Percentiles rank a stretch among this genome's conserved stretches.
Conservation (phyloP, 2,329 filamentous ascomycete genomes). For the Monosporascus sp. region DNA sequence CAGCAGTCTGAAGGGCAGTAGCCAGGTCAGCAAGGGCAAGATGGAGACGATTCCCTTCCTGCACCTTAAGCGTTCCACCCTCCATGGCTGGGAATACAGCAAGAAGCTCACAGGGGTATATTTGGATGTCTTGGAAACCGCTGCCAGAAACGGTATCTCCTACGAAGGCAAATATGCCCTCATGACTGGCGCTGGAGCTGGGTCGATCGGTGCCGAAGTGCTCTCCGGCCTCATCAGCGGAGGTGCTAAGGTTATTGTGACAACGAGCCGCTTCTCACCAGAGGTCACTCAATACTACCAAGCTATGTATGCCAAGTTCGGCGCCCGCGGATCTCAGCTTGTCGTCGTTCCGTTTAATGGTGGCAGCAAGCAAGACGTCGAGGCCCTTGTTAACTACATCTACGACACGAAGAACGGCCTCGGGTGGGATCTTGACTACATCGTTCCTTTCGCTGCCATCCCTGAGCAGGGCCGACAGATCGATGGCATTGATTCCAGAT, state of each 20-base stretch:
- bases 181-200: conserved; percentile 97
- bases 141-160: conserved; percentile 79
- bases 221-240: conserved; percentile 93
- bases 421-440: conserved; percentile 95
- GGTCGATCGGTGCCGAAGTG: conserved; percentile 95
- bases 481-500: conserved; percentile 93
- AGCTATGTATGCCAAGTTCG: conserved; percentile 93
- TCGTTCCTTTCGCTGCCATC: conserved; percentile 95
- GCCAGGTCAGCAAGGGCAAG: conserved; percentile 70
- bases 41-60: conserved; percentile 97
- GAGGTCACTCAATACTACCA: conserved; percentile 99
- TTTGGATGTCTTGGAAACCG: conserved; percentile 84
- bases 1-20: conserved; percentile 42
- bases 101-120: conserved; percentile 96
- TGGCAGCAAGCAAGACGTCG: conserved; percentile 95
- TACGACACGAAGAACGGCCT: conserved; percentile 95
- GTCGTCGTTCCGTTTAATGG: conserved; percentile 99
- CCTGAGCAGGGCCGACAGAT: conserved; percentile 97
- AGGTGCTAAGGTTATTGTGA: conserved; percentile 94
- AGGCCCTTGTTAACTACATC: conserved; percentile 91
- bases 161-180: conserved; percentile 94
- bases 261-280: conserved; percentile 91
- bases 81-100: conserved; percentile 98
- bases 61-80: conserved; percentile 88
- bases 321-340: conserved; percentile 89